phyloP scores from a whole-genome alignment of 2,329 filamentous ascomycete genomes.

The Fusarium sp. region DNA sequence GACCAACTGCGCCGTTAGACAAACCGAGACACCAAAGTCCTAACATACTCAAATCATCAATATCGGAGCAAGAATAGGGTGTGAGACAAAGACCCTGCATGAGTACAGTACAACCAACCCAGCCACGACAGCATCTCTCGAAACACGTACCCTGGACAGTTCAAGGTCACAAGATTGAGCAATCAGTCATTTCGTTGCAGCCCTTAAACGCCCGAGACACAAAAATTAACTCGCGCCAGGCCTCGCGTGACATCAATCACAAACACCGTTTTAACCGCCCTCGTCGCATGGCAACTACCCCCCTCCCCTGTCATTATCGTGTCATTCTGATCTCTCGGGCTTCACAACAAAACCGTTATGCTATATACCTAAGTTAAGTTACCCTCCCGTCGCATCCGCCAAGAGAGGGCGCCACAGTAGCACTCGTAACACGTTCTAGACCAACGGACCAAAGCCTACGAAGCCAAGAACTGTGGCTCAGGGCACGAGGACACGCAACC shows the following conservation, averaged over 20 bases:
- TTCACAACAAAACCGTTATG: conserved; percentile 21
- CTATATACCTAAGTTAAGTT: neutral
- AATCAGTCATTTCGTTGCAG: conserved; percentile 4
- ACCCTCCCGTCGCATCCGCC: conserved; percentile 23
- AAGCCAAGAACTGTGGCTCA: conserved; percentile 33
- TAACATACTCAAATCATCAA: neutral
- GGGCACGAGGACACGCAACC: conserved; percentile 33
- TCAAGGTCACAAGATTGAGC: conserved; percentile 8
- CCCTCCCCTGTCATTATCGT: conserved; percentile 1
- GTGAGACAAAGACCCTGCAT: neutral
- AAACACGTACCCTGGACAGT: conserved; percentile 11
- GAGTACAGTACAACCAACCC: neutral
- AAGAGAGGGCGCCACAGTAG: conserved; percentile 14
- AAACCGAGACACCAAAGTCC: neutral
- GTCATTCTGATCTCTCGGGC: neutral
- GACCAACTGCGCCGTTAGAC: neutral
- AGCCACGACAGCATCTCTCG: neutral
- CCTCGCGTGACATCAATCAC: conserved; percentile 14
- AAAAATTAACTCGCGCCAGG: neutral
- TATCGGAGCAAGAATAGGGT: neutral
- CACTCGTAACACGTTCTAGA: conserved; percentile 22
- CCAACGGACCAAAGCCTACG: neutral
- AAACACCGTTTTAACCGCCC: neutral
- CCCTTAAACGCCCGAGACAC: neutral
- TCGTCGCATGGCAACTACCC: neutral